A percentile compares a stretch with the other conserved stretches of the same genome.
These are phyloP conservation scores for Brassica rapa DNA, from an alignment of 345 rosid genomes.

Conservation along the genomic window DNA sequence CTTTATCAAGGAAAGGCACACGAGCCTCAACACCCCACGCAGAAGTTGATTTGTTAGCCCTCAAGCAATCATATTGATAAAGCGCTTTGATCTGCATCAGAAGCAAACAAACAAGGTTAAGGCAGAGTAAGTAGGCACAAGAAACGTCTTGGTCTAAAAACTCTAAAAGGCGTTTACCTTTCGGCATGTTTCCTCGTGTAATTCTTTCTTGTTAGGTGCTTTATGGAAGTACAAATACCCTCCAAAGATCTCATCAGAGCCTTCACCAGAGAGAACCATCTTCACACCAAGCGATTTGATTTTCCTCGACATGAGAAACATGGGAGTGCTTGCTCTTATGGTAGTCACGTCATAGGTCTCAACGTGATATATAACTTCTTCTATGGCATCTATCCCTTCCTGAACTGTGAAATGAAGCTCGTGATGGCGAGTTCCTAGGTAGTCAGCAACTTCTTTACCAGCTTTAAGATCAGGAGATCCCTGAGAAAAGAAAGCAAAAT, in stretches of 20 bases:
- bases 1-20: constrained; percentile 84
- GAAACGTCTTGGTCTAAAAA: background rate
- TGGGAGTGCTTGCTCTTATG: constrained; percentile 84
- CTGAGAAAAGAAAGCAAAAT: constrained; percentile 40
- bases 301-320: constrained; percentile 92
- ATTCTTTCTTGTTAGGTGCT: constrained; percentile 79
- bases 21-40: constrained; percentile 97
- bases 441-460: constrained; percentile 80
- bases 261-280: constrained; percentile 91
- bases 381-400: constrained; percentile 88
- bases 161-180: constrained; percentile 50
- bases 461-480: constrained; percentile 83
- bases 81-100: constrained; percentile 71
- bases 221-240: constrained; percentile 85
- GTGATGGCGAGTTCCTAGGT: constrained; percentile 76
- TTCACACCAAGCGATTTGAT: constrained; percentile 86
- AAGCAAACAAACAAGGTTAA: background rate
- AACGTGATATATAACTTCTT: constrained; percentile 83
- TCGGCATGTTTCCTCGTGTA: constrained; percentile 79
- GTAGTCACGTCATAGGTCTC: constrained; percentile 91
- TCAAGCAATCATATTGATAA: constrained; percentile 85
- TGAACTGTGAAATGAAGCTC: constrained; percentile 81
- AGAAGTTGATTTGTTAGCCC: constrained; percentile 84
- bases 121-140: background rate
- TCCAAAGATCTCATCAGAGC: constrained; percentile 89